phyloP scores from a whole-genome alignment of 106 monocot species.

The Iris macrosiphon region DNA sequence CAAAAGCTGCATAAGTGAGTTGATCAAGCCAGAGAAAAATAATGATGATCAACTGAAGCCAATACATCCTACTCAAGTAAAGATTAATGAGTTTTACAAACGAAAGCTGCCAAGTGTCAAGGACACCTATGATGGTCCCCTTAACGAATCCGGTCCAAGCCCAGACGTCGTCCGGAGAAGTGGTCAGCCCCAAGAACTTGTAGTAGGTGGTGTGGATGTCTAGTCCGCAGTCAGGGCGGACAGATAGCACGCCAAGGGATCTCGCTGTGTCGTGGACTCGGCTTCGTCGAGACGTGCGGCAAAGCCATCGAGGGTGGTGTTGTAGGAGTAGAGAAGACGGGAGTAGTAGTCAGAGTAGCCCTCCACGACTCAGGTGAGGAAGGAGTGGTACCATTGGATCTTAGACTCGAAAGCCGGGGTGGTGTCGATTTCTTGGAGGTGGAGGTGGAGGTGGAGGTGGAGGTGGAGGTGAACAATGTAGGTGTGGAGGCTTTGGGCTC shows the following conservation, averaged over 20 bases:
- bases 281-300: constrained; percentile 40
- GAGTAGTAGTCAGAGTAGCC: constrained; percentile 23
- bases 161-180: constrained; percentile 29
- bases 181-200: constrained; percentile 56
- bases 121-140: constrained; percentile 61
- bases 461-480: constrained; percentile 90
- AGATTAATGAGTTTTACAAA: no score
- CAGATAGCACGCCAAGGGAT: constrained; percentile 39
- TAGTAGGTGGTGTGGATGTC: constrained; percentile 78
- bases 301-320: constrained; percentile 62
- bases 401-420: not conserved
- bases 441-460: no score
- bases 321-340: constrained; percentile 79
- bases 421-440: no score
- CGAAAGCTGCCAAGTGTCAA: no score
- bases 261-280: constrained; percentile 31
- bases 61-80: no score
- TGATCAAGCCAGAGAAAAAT: no score
- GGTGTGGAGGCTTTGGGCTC: constrained; percentile 18
- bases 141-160: constrained; percentile 24
- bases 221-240: constrained; percentile 42
- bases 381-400: constrained; percentile 70
- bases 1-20: no score
- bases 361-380: constrained; percentile 23
- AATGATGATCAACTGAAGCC: no score